Percentiles rank a stretch among this genome's conserved stretches.
Conservation (phyloP, 768 basidiomycete species). For the Agaricus bisporus region DNA sequence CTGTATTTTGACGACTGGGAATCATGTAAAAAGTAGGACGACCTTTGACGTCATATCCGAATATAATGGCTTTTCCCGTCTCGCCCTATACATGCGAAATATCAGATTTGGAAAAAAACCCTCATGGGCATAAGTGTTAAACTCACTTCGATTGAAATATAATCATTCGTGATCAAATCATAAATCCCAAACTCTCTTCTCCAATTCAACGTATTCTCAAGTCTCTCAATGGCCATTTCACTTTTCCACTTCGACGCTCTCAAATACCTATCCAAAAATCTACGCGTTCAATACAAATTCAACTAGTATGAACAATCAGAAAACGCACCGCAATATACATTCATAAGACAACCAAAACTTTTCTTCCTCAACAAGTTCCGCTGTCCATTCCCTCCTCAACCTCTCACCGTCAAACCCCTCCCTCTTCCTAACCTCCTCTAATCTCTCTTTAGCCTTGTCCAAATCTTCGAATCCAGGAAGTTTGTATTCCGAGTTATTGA, state of each 20-base stretch:
- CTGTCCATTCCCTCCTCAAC: slow-evolving; percentile 18
- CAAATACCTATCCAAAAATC: not conserved
- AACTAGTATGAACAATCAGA: not conserved
- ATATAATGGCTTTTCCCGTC: slow-evolving; percentile 78
- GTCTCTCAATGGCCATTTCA: slow-evolving; percentile 6
- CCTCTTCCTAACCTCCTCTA: not conserved
- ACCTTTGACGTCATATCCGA: slow-evolving; percentile 65
- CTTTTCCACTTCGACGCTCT: slow-evolving; percentile 7
- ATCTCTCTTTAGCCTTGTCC: not conserved
- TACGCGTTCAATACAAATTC: not conserved
- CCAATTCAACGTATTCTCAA: slow-evolving; percentile 4
- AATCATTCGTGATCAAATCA: slow-evolving; percentile 48
- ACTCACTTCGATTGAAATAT: slow-evolving; percentile 73
- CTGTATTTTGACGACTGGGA: slow-evolving; percentile 72
- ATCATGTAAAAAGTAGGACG: slow-evolving; percentile 69
- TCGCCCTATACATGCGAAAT: slow-evolving; percentile 40
- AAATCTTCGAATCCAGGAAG: slow-evolving; percentile 5
- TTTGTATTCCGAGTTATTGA: slow-evolving; percentile 3
- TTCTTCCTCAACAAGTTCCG: slow-evolving; percentile 54
- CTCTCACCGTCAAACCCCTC: slow-evolving; percentile 1
- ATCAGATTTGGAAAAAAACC: too few species aligned
- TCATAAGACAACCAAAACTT: slow-evolving; percentile 80
- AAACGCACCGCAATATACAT: slow-evolving; percentile 55
- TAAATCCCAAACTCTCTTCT: slow-evolving; percentile 60
- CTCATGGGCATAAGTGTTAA: too few species aligned